Evolutionary conservation across 805 yeast species (phyloP).

Genomic region (Barnettozyma californica): DNA sequence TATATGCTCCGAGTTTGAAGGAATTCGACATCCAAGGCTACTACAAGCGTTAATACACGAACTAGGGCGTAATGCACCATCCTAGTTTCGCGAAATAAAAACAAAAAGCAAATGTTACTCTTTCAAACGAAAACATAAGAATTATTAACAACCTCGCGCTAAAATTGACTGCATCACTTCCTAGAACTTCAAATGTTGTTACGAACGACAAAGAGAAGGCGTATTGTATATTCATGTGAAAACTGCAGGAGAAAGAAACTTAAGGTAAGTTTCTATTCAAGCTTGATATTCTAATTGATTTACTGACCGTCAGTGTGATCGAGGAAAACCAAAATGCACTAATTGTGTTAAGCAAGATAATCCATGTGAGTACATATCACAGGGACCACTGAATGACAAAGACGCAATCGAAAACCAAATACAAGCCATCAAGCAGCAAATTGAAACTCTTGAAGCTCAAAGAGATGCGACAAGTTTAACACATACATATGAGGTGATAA

Average conservation of each 20-base stretch:
- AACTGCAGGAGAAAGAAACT: constrained; percentile 1
- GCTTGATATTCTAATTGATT: background rate
- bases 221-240: constrained; percentile 9
- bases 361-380: constrained; percentile 5
- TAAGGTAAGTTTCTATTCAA: background rate
- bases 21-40: too few species aligned
- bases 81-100: too few species aligned
- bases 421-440: constrained; percentile 2
- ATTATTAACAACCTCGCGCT: too few species aligned
- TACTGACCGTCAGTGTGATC: constrained; percentile 5
- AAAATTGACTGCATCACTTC: too few species aligned
- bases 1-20: too few species aligned
- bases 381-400: constrained; percentile 1
- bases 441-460: constrained; percentile 4
- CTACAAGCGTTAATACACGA: too few species aligned
- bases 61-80: too few species aligned
- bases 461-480: background rate
- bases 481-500: background rate
- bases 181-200: background rate
- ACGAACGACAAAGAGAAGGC: constrained; percentile 1
- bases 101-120: too few species aligned
- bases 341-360: constrained; percentile 6
- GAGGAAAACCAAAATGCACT: constrained; percentile 4
- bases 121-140: too few species aligned
- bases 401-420: constrained; percentile 4